These are phyloP conservation scores for Parasitella parasitica DNA, from an alignment of 371 early-diverging fungal genomes.

Conservation along the genomic window DNA sequence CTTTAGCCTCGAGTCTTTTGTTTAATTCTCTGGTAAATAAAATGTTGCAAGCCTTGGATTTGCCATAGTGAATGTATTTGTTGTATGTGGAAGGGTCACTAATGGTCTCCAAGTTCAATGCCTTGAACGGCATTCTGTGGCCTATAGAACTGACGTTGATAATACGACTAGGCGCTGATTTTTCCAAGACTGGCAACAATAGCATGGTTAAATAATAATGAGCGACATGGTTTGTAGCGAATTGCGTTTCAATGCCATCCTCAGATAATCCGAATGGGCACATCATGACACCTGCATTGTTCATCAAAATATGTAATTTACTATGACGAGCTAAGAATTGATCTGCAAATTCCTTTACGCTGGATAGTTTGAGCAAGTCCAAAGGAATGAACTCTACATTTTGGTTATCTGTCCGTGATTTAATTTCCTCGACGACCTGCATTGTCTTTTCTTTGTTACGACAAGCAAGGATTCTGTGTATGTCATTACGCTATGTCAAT, in stretches of 20 bases:
- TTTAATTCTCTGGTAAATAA: constrained; percentile 44
- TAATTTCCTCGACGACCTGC: constrained; percentile 52
- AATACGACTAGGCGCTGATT: constrained; percentile 54
- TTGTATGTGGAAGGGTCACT: constrained; percentile 44
- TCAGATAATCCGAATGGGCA: constrained; percentile 58
- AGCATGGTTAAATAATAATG: constrained; percentile 69
- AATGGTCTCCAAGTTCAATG: constrained; percentile 31
- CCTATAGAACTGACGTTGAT: constrained; percentile 53
- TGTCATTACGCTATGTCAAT: background rate
- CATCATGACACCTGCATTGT: constrained; percentile 73
- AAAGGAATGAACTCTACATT: constrained; percentile 56
- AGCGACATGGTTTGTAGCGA: constrained; percentile 73
- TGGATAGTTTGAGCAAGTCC: constrained; percentile 57
- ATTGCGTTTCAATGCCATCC: constrained; percentile 57
- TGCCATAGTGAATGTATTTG: constrained; percentile 14
- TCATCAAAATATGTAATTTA: constrained; percentile 64
- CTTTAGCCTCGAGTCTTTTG: constrained; percentile 37
- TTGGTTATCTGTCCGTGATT: constrained; percentile 50
- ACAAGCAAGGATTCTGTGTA: constrained; percentile 53
- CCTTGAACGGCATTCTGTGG: constrained; percentile 31
- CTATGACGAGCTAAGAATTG: constrained; percentile 42
- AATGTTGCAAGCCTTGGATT: constrained; percentile 35
- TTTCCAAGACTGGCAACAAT: constrained; percentile 62
- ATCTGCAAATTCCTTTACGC: constrained; percentile 55
- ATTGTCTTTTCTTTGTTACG: constrained; percentile 47